phyloP scores from a whole-genome alignment of 2,329 filamentous ascomycete genomes.

The Tolypocladium nubicola region DNA sequence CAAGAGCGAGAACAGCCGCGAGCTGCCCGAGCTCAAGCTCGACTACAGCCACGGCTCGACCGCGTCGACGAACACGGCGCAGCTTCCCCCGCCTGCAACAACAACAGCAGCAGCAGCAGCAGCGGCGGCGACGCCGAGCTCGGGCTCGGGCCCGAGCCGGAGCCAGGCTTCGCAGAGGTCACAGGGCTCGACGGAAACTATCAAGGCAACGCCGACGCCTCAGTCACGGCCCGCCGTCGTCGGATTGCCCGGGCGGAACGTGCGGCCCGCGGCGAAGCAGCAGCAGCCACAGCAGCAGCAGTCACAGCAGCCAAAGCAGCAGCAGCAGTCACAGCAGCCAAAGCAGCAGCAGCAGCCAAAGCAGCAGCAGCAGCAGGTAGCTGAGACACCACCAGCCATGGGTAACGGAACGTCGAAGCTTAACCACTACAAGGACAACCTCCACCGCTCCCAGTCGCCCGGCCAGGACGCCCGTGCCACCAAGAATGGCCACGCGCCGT shows the following conservation, averaged over 20 bases:
- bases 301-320: not conserved
- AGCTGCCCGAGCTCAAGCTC: conserved; percentile 38
- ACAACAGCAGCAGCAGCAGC: not conserved
- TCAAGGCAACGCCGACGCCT: not conserved
- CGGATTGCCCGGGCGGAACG: conserved; percentile 18
- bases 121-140: not conserved
- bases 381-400: conserved; percentile 16
- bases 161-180: not conserved
- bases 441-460: conserved; percentile 1
- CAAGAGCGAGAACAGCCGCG: conserved; percentile 34
- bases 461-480: not conserved
- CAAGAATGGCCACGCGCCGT: not conserved
- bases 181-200: not conserved
- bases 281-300: not conserved
- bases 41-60: conserved; percentile 40
- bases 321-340: conserved; percentile 2
- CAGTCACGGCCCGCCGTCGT: conserved; percentile 8
- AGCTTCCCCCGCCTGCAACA: too few relatives aligned
- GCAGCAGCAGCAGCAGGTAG: not conserved
- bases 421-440: conserved; percentile 15
- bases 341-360: not conserved
- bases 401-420: conserved; percentile 21
- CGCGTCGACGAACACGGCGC: conserved; percentile 16
- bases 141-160: not conserved
- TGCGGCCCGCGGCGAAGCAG: conserved; percentile 11